Percentiles rank a stretch among this genome's conserved stretches.
These are phyloP conservation scores for Trametes hirsuta DNA, from an alignment of 1,284 basidiomycete species.

Conservation along the genomic window DNA sequence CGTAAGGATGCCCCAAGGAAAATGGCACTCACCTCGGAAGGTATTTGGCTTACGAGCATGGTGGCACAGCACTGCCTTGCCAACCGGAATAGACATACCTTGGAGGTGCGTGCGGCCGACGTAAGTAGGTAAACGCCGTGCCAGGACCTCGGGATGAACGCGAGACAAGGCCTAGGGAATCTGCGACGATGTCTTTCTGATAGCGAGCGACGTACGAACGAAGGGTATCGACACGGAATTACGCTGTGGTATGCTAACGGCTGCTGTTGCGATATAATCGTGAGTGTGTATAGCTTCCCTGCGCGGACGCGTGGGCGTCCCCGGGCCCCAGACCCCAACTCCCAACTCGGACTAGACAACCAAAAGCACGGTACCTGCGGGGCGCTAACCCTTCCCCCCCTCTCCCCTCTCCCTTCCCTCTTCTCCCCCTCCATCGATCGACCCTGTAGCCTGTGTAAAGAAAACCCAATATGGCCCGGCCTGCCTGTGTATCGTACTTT, in stretches of 20 bases:
- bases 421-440: not conserved
- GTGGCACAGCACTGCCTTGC: no score
- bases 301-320: no score
- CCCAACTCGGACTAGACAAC: not conserved
- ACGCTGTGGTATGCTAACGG: constrained; percentile 8
- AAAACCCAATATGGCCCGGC: no score
- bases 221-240: constrained; percentile 14
- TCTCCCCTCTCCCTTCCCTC: not conserved
- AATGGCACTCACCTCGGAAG: no score
- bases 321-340: no score
- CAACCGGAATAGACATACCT: not conserved
- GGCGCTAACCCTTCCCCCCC: not conserved
- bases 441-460: not conserved
- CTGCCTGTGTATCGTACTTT: not conserved
- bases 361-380: no score
- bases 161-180: not conserved
- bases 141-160: no score
- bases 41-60: no score
- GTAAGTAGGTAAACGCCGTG: no score
- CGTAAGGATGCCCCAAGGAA: no score
- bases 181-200: not conserved
- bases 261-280: not conserved
- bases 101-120: no score
- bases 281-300: no score
- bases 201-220: constrained; percentile 13